A percentile compares a stretch with the other conserved stretches of the same genome.
Evolutionary conservation across 345 rosid genomes (phyloP).

Genomic region (Camelina laxa): DNA sequence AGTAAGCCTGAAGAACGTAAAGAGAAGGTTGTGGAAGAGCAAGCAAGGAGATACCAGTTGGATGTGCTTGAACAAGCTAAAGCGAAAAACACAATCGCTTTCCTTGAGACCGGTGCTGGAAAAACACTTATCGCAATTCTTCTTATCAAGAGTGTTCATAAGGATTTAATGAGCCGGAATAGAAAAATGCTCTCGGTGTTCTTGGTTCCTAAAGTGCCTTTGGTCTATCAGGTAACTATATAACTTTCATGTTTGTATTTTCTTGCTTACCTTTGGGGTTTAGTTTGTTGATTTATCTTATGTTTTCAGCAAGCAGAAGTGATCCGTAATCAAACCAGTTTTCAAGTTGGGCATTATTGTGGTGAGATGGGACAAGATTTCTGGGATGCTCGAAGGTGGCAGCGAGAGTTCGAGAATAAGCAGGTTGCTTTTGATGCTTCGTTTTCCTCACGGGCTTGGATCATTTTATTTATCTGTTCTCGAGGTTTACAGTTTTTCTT

Average conservation of each 20-base stretch:
- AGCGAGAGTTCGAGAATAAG: slow-evolving; percentile 87
- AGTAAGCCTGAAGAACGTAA: slow-evolving; percentile 62
- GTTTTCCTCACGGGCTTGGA: background rate
- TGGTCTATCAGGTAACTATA: slow-evolving; percentile 81
- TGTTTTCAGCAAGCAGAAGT: slow-evolving; percentile 91
- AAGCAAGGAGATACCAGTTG: slow-evolving; percentile 89
- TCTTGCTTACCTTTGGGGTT: background rate
- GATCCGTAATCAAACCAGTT: slow-evolving; percentile 75
- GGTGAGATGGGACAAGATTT: slow-evolving; percentile 99
- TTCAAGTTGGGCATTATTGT: slow-evolving; percentile 88
- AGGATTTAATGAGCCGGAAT: slow-evolving; percentile 62
- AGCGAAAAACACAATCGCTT: slow-evolving; percentile 88
- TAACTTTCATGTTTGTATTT: background rate
- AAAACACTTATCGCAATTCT: slow-evolving; percentile 96
- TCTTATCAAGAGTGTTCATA: slow-evolving; percentile 73
- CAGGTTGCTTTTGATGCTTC: slow-evolving; percentile 58
- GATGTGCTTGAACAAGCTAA: slow-evolving; percentile 98
- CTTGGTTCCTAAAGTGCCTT: slow-evolving; percentile 97
- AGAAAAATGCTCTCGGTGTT: slow-evolving; percentile 89
- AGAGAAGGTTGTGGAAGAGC: slow-evolving; percentile 80
- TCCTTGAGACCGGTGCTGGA: slow-evolving; percentile 98
- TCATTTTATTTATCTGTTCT: background rate
- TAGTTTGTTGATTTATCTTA: slow-evolving; percentile 25
- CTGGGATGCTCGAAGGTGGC: slow-evolving; percentile 95
- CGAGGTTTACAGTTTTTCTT: background rate